Percentiles rank a stretch among this genome's conserved stretches.
These are phyloP conservation scores for Nicotiana noctiflora DNA, from an alignment of 257 asterid species.

Conservation along the genomic window DNA sequence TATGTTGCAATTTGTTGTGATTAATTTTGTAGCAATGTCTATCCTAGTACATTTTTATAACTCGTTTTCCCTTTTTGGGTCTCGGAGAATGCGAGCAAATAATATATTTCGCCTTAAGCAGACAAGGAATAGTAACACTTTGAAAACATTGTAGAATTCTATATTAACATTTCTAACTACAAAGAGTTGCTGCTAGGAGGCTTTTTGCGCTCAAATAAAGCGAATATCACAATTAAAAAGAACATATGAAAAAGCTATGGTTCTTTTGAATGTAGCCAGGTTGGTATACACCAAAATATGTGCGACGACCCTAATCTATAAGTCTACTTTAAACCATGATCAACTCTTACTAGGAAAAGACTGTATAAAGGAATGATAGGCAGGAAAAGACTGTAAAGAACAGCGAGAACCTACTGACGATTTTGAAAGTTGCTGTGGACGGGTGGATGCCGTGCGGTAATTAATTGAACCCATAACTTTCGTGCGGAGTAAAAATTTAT, in stretches of 20 bases:
- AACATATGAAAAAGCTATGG: neutral
- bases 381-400: neutral
- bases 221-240: neutral
- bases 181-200: too few relatives aligned
- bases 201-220: neutral
- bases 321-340: neutral
- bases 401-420: too few relatives aligned
- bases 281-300: neutral
- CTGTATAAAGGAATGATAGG: neutral
- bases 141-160: neutral
- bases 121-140: neutral
- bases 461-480: too few relatives aligned
- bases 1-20: neutral
- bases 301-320: neutral
- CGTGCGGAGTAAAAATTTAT: too few relatives aligned
- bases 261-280: neutral
- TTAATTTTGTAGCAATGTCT: neutral
- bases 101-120: neutral
- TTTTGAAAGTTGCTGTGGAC: neutral
- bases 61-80: neutral
- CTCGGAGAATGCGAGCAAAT: neutral
- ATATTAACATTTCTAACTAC: neutral
- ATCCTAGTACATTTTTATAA: neutral
- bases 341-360: neutral
- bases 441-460: too few relatives aligned